Evolutionary conservation across 768 basidiomycete genomes (phyloP), one percentile per base, ranked within the genome.

Genomic region (Brasilioporus rufonigricans): DNA sequence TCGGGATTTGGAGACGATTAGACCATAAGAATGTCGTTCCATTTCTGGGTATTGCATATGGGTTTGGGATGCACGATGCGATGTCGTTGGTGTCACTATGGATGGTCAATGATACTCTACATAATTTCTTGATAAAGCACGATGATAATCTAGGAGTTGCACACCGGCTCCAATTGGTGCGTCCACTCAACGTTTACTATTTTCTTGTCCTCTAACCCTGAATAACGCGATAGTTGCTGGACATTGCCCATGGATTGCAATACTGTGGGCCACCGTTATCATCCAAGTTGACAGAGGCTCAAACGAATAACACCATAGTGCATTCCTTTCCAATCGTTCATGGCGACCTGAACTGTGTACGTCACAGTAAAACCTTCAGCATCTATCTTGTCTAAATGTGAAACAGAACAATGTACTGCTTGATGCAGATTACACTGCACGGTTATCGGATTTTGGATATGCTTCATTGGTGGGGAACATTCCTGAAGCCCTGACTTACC

Each of bases 401-500:
- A 9, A 32, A 44, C 19, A 67, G 63, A 65, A 53, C 3, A 63
- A 67, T 1, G 47, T 65, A 1, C 48, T 66, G 14, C 14, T 65
- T 2, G 56, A 59, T 1, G 43, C 26, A n/a, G 38, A 59, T 7
- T 58, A 71, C 23, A 71, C 68, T 21, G 77, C 73, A 0, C 69
- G 71, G 11, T 57, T 80, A 7, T 70, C 73, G 31, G 79, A 80
- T 50, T 80, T 80, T 43, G 79, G 79, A 1, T 53, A 62, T 39
- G 68, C 71, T 21, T 76, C 77, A 0, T 11, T 63, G 13, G 36
- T 53, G 9, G 61, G 55, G 2, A 56, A 48, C 6, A 60, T 54
- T 7, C 55, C 55, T 0, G 53, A 60, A 36, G 49, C 35, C 3
- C 16, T 44, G 21, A 2, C 6, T 1, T 60, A 60, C 19, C 56